These are phyloP conservation scores for Pseudocercospora macadamiae DNA, from an alignment of 2,329 filamentous ascomycete species.

Conservation along the genomic window DNA sequence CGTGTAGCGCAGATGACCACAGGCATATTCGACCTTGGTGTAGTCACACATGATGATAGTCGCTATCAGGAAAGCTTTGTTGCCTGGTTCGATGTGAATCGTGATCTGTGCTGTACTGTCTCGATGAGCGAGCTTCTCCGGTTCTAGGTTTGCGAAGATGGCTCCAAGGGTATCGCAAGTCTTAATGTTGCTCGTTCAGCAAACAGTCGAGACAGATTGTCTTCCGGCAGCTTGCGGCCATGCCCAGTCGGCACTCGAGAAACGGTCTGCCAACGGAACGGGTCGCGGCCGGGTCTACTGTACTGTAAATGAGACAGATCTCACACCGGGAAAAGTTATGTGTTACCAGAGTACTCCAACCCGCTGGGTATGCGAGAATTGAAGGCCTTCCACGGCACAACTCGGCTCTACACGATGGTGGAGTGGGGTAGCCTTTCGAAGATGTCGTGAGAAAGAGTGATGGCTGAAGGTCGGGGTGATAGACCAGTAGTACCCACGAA, in stretches of 20 bases:
- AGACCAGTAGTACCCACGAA: constrained; percentile 20
- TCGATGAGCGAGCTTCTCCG: neutral
- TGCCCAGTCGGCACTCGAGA: constrained; percentile 23
- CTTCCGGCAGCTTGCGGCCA: constrained; percentile 19
- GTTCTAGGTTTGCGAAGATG: neutral
- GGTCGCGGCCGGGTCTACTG: constrained; percentile 16
- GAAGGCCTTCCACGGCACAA: constrained; percentile 9
- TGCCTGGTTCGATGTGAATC: neutral
- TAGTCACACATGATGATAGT: constrained; percentile 59
- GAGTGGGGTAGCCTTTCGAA: constrained; percentile 17
- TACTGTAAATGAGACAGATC: constrained; percentile 22
- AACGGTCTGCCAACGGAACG: constrained; percentile 12
- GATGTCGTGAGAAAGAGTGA: constrained; percentile 6
- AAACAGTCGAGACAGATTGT: constrained; percentile 25
- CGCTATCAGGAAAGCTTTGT: neutral
- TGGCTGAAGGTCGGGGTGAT: constrained; percentile 15
- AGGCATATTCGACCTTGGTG: constrained; percentile 61
- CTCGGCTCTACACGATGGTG: constrained; percentile 14
- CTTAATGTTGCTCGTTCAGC: constrained; percentile 11
- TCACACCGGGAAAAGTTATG: constrained; percentile 3
- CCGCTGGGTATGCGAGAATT: neutral
- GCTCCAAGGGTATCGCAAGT: neutral
- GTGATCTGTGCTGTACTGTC: neutral
- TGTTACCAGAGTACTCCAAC: constrained; percentile 5
- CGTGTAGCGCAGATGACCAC: constrained; percentile 58